Percentiles rank a stretch among this genome's conserved stretches.
phyloP scores from a whole-genome alignment of 2,329 filamentous ascomycete genomes.

The Fusarium tanahbumbuense region DNA sequence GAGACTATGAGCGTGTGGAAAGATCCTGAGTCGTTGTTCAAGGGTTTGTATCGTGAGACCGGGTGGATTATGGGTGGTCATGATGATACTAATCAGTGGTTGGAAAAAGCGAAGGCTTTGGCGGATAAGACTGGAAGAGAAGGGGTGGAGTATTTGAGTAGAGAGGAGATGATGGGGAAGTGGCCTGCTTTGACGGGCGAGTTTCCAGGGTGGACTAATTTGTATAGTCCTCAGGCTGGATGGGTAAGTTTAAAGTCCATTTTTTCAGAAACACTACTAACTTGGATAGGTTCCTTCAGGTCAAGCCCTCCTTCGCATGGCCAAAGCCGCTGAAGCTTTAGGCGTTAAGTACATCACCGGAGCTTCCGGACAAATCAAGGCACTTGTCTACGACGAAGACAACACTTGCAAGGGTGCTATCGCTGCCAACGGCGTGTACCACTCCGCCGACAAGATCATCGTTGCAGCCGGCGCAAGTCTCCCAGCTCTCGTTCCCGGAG shows the following conservation, averaged over 20 bases:
- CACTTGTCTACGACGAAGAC: constrained; percentile 44
- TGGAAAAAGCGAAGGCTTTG: constrained; percentile 44
- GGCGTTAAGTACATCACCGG: constrained; percentile 49
- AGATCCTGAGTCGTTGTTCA: constrained; percentile 45
- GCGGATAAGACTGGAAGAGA: constrained; percentile 41
- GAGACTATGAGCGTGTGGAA: constrained; percentile 49
- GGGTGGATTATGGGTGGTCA: constrained; percentile 49
- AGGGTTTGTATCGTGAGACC: constrained; percentile 47
- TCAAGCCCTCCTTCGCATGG: constrained; percentile 49
- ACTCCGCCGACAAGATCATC: constrained; percentile 70
- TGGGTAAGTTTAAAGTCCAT: constrained; percentile 42
- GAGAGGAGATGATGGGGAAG: constrained; percentile 41
- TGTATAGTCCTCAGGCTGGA: constrained; percentile 45
- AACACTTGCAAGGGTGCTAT: constrained; percentile 58
- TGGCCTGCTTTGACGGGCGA: constrained; percentile 48
- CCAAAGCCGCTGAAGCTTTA: constrained; percentile 41
- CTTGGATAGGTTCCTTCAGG: constrained; percentile 35
- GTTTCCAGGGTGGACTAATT: constrained; percentile 47
- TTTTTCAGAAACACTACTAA: background rate
- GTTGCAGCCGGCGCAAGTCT: constrained; percentile 77
- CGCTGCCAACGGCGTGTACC: constrained; percentile 57
- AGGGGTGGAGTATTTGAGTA: constrained; percentile 45
- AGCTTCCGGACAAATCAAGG: constrained; percentile 37
- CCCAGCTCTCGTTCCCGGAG: constrained; percentile 66
- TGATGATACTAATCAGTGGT: constrained; percentile 45